A percentile compares a stretch with the other conserved stretches of the same genome.
Evolutionary conservation across 2,329 filamentous ascomycete genomes (phyloP).

Genomic region (Fusarium coffeatum): DNA sequence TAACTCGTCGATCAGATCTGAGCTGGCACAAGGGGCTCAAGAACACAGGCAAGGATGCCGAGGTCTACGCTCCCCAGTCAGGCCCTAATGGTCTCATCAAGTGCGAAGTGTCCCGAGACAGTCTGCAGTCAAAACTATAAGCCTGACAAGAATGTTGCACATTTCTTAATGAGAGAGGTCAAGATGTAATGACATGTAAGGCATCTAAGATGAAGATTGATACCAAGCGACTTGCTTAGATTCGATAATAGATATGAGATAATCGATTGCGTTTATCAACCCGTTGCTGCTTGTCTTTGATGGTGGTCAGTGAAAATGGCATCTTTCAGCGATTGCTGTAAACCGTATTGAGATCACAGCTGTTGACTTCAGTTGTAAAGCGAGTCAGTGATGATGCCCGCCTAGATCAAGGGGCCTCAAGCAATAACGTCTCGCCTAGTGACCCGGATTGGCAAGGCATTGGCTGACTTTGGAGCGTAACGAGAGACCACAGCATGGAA

Average conservation of each 20-base stretch:
- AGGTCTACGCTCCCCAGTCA: slow-evolving; percentile 93
- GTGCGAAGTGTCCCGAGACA: slow-evolving; percentile 79
- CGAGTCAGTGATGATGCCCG: neutral
- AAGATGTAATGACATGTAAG: slow-evolving; percentile 36
- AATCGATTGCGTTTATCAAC: neutral
- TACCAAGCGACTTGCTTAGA: slow-evolving; percentile 32
- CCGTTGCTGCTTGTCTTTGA: neutral
- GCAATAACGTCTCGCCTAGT: neutral
- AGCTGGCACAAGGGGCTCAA: slow-evolving; percentile 96
- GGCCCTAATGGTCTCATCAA: slow-evolving; percentile 96
- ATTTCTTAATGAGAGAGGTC: slow-evolving; percentile 18
- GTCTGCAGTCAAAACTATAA: slow-evolving; percentile 30
- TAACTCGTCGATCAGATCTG: slow-evolving; percentile 70
- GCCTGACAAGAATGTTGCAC: slow-evolving; percentile 2
- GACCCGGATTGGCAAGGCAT: neutral
- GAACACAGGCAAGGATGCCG: slow-evolving; percentile 95
- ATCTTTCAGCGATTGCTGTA: neutral
- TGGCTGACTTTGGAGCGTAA: neutral
- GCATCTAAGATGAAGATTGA: slow-evolving; percentile 31
- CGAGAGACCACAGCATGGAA: slow-evolving; percentile 5
- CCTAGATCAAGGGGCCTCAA: neutral
- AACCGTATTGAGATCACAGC: neutral
- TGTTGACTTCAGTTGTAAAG: neutral
- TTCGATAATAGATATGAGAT: slow-evolving; percentile 11
- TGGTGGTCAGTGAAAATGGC: neutral